Evolutionary conservation across 2,329 filamentous ascomycete genomes (phyloP).

Genomic region (Stachybotrys chlorohalonatus): DNA sequence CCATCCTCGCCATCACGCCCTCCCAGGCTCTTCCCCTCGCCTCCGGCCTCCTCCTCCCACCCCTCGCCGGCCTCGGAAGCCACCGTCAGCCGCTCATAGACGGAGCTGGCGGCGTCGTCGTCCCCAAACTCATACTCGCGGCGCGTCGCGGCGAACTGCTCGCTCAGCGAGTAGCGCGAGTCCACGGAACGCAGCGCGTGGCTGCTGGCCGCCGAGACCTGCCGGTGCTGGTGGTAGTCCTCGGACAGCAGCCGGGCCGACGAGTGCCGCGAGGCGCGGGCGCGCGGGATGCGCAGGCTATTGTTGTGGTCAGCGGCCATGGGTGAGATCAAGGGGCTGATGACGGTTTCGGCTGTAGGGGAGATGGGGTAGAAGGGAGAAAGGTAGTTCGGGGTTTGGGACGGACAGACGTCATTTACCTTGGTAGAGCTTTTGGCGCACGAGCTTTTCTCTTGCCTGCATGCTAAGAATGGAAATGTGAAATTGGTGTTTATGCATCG

Average conservation of each 20-base stretch:
- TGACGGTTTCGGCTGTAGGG: background rate
- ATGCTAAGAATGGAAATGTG: background rate
- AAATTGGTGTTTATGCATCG: constrained; percentile 1
- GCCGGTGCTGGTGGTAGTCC: background rate
- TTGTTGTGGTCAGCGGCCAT: constrained; percentile 14
- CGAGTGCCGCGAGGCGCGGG: constrained; percentile 4
- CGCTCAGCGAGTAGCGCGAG: constrained; percentile 36
- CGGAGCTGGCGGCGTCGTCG: constrained; percentile 33
- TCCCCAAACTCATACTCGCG: constrained; percentile 37
- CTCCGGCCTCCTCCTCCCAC: constrained; percentile 2
- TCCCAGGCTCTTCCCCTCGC: constrained; percentile 2
- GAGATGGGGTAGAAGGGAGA: background rate
- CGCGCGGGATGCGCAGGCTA: constrained; percentile 19
- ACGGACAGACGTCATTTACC: background rate
- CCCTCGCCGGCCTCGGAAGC: constrained; percentile 10
- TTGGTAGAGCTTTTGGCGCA: background rate
- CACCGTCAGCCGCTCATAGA: constrained; percentile 23
- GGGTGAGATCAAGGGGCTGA: no score
- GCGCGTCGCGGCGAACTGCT: constrained; percentile 38
- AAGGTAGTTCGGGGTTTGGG: no score
- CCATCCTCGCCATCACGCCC: background rate
- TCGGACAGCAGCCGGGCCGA: background rate
- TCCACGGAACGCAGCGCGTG: constrained; percentile 23
- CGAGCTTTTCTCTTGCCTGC: background rate
- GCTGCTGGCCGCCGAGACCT: background rate